phyloP scores from a whole-genome alignment of 352 stramenopile genomes.

The Globisporangium megalacanthum region DNA sequence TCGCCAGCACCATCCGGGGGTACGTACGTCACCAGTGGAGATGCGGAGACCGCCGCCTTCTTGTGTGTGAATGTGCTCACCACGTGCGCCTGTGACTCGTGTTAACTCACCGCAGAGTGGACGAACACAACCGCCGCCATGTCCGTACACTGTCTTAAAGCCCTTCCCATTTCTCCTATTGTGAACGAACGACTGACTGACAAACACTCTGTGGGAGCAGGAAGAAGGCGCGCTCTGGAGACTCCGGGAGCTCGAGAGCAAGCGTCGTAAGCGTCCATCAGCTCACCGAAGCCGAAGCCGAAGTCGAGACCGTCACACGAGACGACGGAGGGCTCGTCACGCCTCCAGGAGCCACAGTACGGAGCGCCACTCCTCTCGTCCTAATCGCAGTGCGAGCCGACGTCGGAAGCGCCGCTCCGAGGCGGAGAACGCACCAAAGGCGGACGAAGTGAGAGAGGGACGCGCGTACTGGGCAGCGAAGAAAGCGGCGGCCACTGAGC shows the following conservation, averaged over 20 bases:
- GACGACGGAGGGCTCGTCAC: conserved; percentile 13
- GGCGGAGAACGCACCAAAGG: background rate
- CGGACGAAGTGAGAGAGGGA: conserved; percentile 15
- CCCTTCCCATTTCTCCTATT: background rate
- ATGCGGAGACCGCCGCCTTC: no score
- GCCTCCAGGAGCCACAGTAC: background rate
- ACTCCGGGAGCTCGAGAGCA: conserved; percentile 30
- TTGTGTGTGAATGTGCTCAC: background rate
- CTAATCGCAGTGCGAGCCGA: background rate
- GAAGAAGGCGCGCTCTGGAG: conserved; percentile 64
- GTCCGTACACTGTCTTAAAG: conserved; percentile 6
- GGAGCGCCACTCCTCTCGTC: background rate
- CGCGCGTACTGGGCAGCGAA: conserved; percentile 50
- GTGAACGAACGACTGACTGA: background rate
- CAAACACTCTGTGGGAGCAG: conserved; percentile 2
- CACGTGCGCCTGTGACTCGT: background rate
- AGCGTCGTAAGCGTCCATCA: conserved; percentile 10
- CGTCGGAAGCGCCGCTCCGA: background rate
- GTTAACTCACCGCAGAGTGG: conserved; percentile 24
- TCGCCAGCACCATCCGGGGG: conserved; percentile 57
- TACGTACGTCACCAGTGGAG: conserved; percentile 8
- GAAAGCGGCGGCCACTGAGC: conserved; percentile 47
- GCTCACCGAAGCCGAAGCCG: background rate
- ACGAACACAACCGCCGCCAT: conserved; percentile 57
- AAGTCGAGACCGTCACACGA: conserved; percentile 6